Conservation (phyloP, 495 filamentous ascomycete species). For the Talaromyces nanjingensis region DNA sequence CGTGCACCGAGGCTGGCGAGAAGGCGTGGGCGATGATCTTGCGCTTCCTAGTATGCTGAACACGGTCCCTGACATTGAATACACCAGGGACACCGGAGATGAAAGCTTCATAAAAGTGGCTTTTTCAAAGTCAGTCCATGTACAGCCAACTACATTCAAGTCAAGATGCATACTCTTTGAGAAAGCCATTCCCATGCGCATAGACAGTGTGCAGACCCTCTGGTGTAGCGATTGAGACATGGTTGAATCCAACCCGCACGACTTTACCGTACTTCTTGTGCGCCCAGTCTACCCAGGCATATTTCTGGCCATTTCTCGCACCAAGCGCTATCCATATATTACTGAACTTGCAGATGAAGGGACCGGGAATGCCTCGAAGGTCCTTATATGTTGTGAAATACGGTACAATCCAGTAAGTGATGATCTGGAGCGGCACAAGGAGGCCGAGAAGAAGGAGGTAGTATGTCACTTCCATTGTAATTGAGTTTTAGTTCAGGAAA, state of each 20-base stretch:
- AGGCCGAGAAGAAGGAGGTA: background rate
- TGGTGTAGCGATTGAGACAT: constrained; percentile 27
- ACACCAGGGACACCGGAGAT: constrained; percentile 69
- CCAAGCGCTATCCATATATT: constrained; percentile 21
- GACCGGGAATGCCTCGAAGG: constrained; percentile 16
- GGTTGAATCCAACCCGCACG: constrained; percentile 29
- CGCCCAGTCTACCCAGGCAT: constrained; percentile 23
- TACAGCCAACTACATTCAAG: no score
- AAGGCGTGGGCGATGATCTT: constrained; percentile 77
- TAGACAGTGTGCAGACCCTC: constrained; percentile 24
- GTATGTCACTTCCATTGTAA: background rate
- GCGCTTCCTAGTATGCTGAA: constrained; percentile 72
- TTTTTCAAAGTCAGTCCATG: constrained; percentile 12
- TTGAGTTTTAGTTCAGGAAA: background rate
- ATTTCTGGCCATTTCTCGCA: constrained; percentile 18
- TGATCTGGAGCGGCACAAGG: constrained; percentile 12
- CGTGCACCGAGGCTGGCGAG: constrained; percentile 58
- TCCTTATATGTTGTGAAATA: constrained; percentile 15
- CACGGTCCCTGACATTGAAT: constrained; percentile 72
- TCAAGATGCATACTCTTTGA: constrained; percentile 43
- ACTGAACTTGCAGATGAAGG: constrained; percentile 18
- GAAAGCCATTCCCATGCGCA: constrained; percentile 54
- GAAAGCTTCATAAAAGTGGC: constrained; percentile 75
- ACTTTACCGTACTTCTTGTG: constrained; percentile 36
- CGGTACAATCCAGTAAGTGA: constrained; percentile 18